Percentiles rank a stretch among this genome's conserved stretches.
Evolutionary conservation across 805 yeast species (phyloP).

Genomic region (Metschnikowia reukaufii): DNA sequence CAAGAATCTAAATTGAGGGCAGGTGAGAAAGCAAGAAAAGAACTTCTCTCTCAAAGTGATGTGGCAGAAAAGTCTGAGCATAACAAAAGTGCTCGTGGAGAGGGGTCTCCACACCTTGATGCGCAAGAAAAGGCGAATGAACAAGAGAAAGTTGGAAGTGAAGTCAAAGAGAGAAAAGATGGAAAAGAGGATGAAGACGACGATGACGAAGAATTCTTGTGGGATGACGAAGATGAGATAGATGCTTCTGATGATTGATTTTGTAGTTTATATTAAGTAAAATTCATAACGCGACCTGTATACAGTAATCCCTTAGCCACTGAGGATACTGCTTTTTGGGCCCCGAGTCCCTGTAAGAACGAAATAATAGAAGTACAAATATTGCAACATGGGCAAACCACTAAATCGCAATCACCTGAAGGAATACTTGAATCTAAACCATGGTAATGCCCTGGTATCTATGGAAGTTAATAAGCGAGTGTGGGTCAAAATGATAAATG

Average conservation of each 20-base stretch:
- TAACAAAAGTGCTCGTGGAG: background rate
- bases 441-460: background rate
- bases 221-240: slow-evolving; percentile 10
- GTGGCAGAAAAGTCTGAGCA: slow-evolving; percentile 26
- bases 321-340: background rate
- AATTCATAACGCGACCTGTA: background rate
- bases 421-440: background rate
- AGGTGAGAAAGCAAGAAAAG: slow-evolving; percentile 66
- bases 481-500: slow-evolving; percentile 53
- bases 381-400: slow-evolving; percentile 1
- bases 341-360: background rate
- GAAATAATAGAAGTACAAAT: background rate
- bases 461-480: slow-evolving; percentile 32
- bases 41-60: slow-evolving; percentile 42
- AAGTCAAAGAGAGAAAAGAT: slow-evolving; percentile 51
- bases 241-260: background rate
- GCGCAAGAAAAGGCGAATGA: slow-evolving; percentile 19
- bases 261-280: background rate
- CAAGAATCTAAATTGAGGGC: slow-evolving; percentile 52
- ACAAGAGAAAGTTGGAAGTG: slow-evolving; percentile 35
- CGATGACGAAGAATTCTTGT: slow-evolving; percentile 24
- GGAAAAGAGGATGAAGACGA: slow-evolving; percentile 55
- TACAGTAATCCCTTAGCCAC: background rate
- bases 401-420: background rate
- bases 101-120: background rate